Evolutionary conservation across 192 early-diverging fungal genomes (phyloP).

Genomic region (Coemansia sp.): DNA sequence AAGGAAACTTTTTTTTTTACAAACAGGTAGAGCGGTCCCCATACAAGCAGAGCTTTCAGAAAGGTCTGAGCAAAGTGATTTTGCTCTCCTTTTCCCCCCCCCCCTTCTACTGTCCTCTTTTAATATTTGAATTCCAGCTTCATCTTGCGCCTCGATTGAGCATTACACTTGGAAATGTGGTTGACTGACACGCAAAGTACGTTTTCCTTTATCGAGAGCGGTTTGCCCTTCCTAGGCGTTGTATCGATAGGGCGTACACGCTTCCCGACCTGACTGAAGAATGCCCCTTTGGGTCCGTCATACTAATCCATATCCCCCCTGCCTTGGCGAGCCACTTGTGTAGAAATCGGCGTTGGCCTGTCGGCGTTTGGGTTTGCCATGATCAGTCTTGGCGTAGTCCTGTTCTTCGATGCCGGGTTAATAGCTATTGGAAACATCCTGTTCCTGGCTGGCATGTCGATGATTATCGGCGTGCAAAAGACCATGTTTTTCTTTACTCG

Average conservation of each 20-base stretch:
- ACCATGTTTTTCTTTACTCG: slow-evolving; percentile 79
- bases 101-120: not conserved
- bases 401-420: slow-evolving; percentile 94
- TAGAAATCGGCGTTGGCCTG: slow-evolving; percentile 90
- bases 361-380: slow-evolving; percentile 91
- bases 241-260: not conserved
- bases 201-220: slow-evolving; percentile 14
- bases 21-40: not conserved
- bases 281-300: slow-evolving; percentile 24
- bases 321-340: not conserved
- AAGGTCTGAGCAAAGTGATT: not conserved
- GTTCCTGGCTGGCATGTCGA: slow-evolving; percentile 84
- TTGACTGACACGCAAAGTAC: slow-evolving; percentile 71
- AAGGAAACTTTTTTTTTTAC: not conserved
- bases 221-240: not conserved
- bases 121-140: not conserved
- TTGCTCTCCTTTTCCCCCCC: not conserved
- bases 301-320: not conserved
- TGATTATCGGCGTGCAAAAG: slow-evolving; percentile 86
- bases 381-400: slow-evolving; percentile 88
- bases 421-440: slow-evolving; percentile 95
- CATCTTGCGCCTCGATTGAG: not conserved
- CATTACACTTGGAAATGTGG: slow-evolving; percentile 56
- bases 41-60: not conserved
- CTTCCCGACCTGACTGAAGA: not conserved